Evolutionary conservation across 257 asterid genomes (phyloP).

Genomic region (Primulina tabacum): DNA sequence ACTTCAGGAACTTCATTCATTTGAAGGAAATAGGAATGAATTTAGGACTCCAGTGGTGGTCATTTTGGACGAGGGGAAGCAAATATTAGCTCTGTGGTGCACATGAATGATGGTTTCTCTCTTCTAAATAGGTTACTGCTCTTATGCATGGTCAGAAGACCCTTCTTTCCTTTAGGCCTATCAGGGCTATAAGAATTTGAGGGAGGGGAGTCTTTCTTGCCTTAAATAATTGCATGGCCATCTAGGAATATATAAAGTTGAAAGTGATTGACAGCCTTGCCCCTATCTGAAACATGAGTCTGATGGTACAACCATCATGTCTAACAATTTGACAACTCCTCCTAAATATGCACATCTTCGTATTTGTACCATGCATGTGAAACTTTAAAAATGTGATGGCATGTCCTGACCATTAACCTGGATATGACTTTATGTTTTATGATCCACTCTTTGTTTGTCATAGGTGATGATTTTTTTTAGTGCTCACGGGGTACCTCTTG

Average conservation of each 20-base stretch:
- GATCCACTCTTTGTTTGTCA: slow-evolving; percentile 4
- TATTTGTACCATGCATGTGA: neutral
- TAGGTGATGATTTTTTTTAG: slow-evolving; percentile 99
- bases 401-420: neutral
- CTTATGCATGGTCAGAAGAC: neutral
- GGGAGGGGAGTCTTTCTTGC: neutral
- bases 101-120: neutral
- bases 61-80: neutral
- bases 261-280: neutral
- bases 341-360: neutral
- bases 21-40: neutral
- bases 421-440: no score
- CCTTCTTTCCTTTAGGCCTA: neutral
- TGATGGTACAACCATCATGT: neutral
- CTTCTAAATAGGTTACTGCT: neutral
- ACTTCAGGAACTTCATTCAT: neutral
- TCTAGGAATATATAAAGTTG: neutral
- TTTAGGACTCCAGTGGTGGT: neutral
- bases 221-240: neutral
- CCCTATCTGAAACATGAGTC: neutral
- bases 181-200: neutral
- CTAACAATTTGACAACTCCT: neutral
- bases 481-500: slow-evolving; percentile 98
- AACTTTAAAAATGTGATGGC: neutral
- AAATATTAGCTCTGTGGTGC: neutral